These are phyloP conservation scores for Xerocomellus chrysenteron DNA, from an alignment of 768 basidiomycete species.

Conservation along the genomic window DNA sequence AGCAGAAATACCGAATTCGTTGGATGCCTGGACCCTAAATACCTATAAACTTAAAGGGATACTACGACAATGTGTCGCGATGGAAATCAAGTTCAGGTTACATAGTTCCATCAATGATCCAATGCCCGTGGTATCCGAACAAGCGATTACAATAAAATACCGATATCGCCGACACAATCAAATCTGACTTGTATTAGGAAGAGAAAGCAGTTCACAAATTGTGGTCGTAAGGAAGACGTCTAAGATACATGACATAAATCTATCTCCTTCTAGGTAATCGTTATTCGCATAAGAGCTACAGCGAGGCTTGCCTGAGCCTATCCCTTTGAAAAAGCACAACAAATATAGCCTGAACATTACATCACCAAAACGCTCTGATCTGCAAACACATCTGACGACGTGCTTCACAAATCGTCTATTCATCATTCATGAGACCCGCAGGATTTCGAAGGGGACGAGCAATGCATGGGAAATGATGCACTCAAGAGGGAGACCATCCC, in stretches of 20 bases:
- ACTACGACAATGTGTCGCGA: not conserved
- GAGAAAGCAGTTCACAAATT: slow-evolving; percentile 1
- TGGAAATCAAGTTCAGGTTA: not conserved
- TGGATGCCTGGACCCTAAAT: too few species aligned
- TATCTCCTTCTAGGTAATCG: slow-evolving; percentile 12
- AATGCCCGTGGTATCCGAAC: slow-evolving; percentile 1
- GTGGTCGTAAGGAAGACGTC: slow-evolving; percentile 7
- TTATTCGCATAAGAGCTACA: slow-evolving; percentile 14
- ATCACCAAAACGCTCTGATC: slow-evolving; percentile 14
- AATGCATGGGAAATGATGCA: not conserved
- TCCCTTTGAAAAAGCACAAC: slow-evolving; percentile 7
- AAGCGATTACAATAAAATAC: not conserved
- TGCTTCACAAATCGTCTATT: slow-evolving; percentile 9
- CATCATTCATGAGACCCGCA: slow-evolving; percentile 5
- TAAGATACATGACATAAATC: slow-evolving; percentile 25
- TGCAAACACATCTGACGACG: slow-evolving; percentile 19
- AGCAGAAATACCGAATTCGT: not conserved
- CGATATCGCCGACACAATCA: not conserved
- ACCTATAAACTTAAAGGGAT: not conserved
- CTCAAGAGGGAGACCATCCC: slow-evolving; percentile 42
- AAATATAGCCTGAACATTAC: slow-evolving; percentile 23
- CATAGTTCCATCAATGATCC: not conserved
- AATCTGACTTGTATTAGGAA: slow-evolving; percentile 1
- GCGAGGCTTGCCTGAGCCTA: slow-evolving; percentile 21
- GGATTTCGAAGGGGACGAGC: not conserved